Conservation (phyloP, 345 rosid genomes). For the Abelmoschus esculentus region DNA sequence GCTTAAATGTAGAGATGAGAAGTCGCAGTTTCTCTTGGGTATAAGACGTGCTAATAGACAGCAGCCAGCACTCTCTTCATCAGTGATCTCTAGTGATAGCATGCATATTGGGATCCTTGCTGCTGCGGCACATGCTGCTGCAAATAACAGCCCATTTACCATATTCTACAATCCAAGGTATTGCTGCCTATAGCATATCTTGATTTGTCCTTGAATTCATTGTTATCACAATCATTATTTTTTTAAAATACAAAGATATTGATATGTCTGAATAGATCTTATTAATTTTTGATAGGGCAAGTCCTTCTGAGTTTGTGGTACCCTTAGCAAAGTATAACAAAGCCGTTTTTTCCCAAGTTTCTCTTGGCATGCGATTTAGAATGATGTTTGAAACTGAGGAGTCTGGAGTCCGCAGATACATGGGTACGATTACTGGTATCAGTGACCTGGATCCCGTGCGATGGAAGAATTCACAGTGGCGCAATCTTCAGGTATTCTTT, state of each 20-base stretch:
- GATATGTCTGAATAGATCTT: slow-evolving; percentile 17
- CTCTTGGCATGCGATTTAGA: slow-evolving; percentile 7
- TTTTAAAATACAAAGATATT: background rate
- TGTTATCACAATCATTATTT: background rate
- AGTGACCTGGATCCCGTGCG: slow-evolving; percentile 29
- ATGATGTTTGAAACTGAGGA: too few relatives aligned
- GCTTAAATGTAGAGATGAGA: slow-evolving; percentile 66
- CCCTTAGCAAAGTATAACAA: slow-evolving; percentile 90
- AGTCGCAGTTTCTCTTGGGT: slow-evolving; percentile 82
- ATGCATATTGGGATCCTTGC: slow-evolving; percentile 99
- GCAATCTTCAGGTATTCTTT: slow-evolving; percentile 83
- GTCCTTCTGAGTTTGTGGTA: slow-evolving; percentile 92
- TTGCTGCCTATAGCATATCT: slow-evolving; percentile 3
- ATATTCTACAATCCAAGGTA: slow-evolving; percentile 98
- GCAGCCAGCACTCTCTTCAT: slow-evolving; percentile 92
- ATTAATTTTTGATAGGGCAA: slow-evolving; percentile 56
- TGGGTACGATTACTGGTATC: slow-evolving; percentile 90
- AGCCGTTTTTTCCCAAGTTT: slow-evolving; percentile 78
- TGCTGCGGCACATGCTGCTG: slow-evolving; percentile 98
- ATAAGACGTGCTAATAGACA: slow-evolving; percentile 83
- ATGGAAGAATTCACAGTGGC: slow-evolving; percentile 96
- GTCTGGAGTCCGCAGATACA: slow-evolving; percentile 48
- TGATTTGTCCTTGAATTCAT: background rate
- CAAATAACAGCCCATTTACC: slow-evolving; percentile 85
- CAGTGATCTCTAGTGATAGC: slow-evolving; percentile 93